phyloP scores from a whole-genome alignment of 2,329 filamentous ascomycete genomes.

The Talaromyces sp. region DNA sequence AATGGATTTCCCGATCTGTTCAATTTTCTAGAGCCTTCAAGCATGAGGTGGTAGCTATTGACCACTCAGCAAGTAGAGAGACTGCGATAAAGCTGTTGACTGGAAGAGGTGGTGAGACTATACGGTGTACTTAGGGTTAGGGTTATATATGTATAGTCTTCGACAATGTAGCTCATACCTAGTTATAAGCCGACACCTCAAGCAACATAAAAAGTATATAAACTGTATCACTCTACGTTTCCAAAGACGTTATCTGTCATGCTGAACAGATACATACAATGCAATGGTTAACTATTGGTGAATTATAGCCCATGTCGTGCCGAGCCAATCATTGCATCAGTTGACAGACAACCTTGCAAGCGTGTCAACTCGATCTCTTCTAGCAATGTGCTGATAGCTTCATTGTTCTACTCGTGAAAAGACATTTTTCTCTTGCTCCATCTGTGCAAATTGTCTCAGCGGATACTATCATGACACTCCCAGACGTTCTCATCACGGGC shows the following conservation, averaged over 20 bases:
- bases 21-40: neutral
- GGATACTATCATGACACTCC: neutral
- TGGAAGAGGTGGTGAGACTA: neutral
- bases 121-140: neutral
- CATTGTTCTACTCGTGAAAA: neutral
- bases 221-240: too few relatives aligned
- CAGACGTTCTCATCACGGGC: slow-evolving; percentile 33
- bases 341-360: neutral
- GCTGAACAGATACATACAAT: neutral
- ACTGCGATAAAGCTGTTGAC: neutral
- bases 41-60: neutral
- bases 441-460: neutral
- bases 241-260: too few relatives aligned
- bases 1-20: neutral
- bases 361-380: neutral
- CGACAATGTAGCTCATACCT: too few relatives aligned
- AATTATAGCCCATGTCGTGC: neutral
- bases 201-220: too few relatives aligned
- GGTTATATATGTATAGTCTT: neutral
- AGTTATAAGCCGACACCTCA: too few relatives aligned
- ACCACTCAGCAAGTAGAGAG: neutral
- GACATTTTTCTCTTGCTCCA: neutral
- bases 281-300: neutral
- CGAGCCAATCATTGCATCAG: neutral
- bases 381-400: neutral